These are phyloP conservation scores for Zizania latifolia DNA, from an alignment of 176 grass and related monocot species.

Conservation along the genomic window DNA sequence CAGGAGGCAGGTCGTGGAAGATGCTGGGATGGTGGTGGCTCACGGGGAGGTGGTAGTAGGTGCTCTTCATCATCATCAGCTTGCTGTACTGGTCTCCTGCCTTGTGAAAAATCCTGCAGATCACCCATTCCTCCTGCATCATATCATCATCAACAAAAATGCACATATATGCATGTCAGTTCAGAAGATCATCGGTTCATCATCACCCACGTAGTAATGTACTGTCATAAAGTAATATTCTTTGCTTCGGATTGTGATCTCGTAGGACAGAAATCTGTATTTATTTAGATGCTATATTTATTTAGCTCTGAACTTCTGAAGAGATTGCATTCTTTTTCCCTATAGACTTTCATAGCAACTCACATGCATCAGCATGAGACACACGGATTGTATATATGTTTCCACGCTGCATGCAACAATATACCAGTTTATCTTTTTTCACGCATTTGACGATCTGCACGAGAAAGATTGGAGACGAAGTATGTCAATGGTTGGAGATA, in stretches of 20 bases:
- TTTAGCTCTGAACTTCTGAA: no score
- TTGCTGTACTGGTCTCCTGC: conserved; percentile 48
- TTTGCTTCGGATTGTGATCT: neutral
- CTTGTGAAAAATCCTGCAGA: conserved; percentile 98
- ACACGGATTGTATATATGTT: neutral
- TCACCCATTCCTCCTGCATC: conserved; percentile 92
- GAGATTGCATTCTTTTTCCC: no score
- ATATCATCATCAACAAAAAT: neutral
- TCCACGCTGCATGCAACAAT: neutral
- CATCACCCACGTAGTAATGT: no score
- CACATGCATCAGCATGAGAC: no score
- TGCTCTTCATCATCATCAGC: conserved; percentile 52
- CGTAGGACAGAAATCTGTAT: neutral
- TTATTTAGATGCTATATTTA: no score
- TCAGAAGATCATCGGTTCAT: no score
- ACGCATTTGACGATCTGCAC: conserved; percentile 15
- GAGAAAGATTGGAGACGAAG: conserved; percentile 5
- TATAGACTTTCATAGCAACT: no score
- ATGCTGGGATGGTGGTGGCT: no score
- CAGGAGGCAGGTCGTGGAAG: conserved; percentile 28
- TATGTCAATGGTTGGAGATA: conserved; percentile 17
- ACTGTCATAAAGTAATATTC: no score
- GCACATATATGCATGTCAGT: neutral
- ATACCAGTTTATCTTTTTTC: neutral
- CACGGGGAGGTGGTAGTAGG: conserved; percentile 43